Evolutionary conservation across 352 stramenopile species (phyloP), one percentile per base, ranked within the genome.

Genomic region (Pythium phragmitis): DNA sequence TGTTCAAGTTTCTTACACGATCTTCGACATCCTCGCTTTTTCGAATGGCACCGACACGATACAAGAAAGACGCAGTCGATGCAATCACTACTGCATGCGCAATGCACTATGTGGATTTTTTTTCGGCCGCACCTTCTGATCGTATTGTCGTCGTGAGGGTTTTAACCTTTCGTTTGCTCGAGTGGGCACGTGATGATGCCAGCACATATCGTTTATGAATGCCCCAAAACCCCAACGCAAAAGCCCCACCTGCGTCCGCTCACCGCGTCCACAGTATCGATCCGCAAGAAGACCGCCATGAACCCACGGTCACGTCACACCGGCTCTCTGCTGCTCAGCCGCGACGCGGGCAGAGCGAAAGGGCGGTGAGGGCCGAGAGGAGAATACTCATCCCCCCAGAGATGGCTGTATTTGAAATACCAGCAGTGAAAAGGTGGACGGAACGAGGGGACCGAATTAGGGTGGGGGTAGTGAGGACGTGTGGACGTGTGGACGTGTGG

Each of bases 321-420:
- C 26, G 37, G 54, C 54, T 60, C 37, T 51, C 37, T 51, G 6
- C 21, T 51, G 54, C 54, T 60, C 54, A 60, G 54, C 54, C 54
- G 54, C 54, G 42, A 39, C 54, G 39, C 54, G 54, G 54, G 54
- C 51, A 33, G 37, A 60, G 41, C 54, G 54, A 51, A 19, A 60
- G 54, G 41, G 54, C 16, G 21, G 21, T 21, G 21, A 21, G 21
- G 21, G 21, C 21, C 21, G 4, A 30, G 4, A 30, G 3, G 26
- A 30, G 26, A 30, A 30, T 30, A 30, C 26, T 30, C 26, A 30
- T 30, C 26, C 21, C 21, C 21, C 21, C 26, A 30, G 26, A 30
- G 26, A 30, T 30, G 26, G 26, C 26, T 30, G 26, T 5, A 30
- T 30, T 5, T 30, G 26, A 30, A 30, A 30, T 30, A 30, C 26